Evolutionary conservation across 1,139 yeast species (phyloP), one percentile per base, ranked within the genome.

Genomic region (Yamadazyma sp.): DNA sequence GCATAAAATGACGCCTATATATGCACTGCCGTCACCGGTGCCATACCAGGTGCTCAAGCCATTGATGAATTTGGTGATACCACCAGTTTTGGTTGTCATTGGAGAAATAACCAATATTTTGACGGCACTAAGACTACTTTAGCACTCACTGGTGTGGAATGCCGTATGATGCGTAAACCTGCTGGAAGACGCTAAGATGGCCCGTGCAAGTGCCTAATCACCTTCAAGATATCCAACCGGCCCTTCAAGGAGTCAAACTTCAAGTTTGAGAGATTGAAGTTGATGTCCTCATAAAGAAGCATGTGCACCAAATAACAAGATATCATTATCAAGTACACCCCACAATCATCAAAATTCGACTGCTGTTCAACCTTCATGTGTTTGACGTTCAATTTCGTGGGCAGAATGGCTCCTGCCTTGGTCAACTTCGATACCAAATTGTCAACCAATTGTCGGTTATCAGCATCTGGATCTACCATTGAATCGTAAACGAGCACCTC

Each of bases 261-360:
- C 6, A 65, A 50, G 7, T 51, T 44, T 1, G 51, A 40, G 30
- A 67, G 49, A 42, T 64, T 62, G 30, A 67, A 48, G 37, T 54
- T 48, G 4, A 65, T 50, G 1, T 38, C 36, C 11, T 49, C 43
- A 34, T 46, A 48, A 13, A 61, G 24, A 18, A 62, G 42, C 47
- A 58, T 54, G 24, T 58, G 50, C 4, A 68, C 45, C 41, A 70
- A 53, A 39, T 51, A 55, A 40, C 73, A 63, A 8, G 74, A 59
- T 16, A 64, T 59, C 76, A 70, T 70, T 21, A 68, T 53, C 34
- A 67, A 51, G 45, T 57, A 69, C 5, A 71, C 70, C 0, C 77
- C 77, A 48, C 77, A 71, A 48, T 71, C 77, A 46, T 70, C 76
- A 34, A 64, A 68, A 44, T 71, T 71, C 6, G 58, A 51, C 44